These are phyloP conservation scores for Bipolaris cookei DNA, from an alignment of 2,329 filamentous ascomycete species.

Conservation along the genomic window DNA sequence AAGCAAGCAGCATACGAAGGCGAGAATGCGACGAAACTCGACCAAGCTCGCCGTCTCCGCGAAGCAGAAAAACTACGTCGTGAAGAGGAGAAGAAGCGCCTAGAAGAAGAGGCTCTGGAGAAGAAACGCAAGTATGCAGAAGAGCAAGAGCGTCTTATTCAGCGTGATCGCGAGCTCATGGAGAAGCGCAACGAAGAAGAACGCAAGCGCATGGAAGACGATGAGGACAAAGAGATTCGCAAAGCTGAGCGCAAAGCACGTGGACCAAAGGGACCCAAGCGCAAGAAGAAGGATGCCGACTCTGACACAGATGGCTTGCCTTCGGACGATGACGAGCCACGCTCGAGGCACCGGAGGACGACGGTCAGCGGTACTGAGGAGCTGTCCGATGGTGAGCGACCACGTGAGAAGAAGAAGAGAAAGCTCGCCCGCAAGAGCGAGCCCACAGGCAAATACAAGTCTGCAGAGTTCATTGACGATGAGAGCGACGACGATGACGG, in stretches of 20 bases:
- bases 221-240: slow-evolving; percentile 80
- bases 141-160: slow-evolving; percentile 81
- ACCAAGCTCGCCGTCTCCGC: slow-evolving; percentile 77
- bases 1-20: slow-evolving; percentile 91
- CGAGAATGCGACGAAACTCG: slow-evolving; percentile 86
- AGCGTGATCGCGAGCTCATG: slow-evolving; percentile 73
- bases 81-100: slow-evolving; percentile 75
- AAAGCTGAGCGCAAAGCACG: slow-evolving; percentile 66
- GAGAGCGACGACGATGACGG: slow-evolving; percentile 54
- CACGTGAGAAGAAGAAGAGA: slow-evolving; percentile 67
- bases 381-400: slow-evolving; percentile 64
- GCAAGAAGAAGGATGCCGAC: slow-evolving; percentile 68
- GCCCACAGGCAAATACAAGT: slow-evolving; percentile 75
- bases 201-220: slow-evolving; percentile 63
- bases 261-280: slow-evolving; percentile 50
- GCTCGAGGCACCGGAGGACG: slow-evolving; percentile 45
- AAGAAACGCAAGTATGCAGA: slow-evolving; percentile 81
- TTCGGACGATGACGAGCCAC: slow-evolving; percentile 48
- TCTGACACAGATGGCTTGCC: slow-evolving; percentile 53
- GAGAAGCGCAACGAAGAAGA: slow-evolving; percentile 76
- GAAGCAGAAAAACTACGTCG: slow-evolving; percentile 79
- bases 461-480: slow-evolving; percentile 80
- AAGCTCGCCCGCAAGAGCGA: slow-evolving; percentile 62
- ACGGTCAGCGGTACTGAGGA: slow-evolving; percentile 50
- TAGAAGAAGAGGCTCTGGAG: slow-evolving; percentile 72